Evolutionary conservation across 352 stramenopile genomes (phyloP), one percentile per base, ranked within the genome.

Genomic region (Phytophthora cryptogea): DNA sequence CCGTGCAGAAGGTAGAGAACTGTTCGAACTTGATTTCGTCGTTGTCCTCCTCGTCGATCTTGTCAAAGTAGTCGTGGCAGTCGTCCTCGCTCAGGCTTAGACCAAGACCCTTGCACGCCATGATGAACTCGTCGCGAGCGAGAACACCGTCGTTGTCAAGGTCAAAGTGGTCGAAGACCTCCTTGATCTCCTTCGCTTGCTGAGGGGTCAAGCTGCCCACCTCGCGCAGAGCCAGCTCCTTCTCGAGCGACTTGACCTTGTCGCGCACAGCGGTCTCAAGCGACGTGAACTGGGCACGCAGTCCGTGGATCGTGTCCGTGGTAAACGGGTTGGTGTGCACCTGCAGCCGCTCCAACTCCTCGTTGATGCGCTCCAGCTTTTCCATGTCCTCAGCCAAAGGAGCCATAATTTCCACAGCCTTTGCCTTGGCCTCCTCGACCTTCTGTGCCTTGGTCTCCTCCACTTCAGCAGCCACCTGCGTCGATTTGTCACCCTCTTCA

Each of bases 111-210:
- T 94, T 94, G 74, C 88, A 95, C 11, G 87, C 89, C 81, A 95
- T 95, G 68, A 93, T 95, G 40, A 97, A 95, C 63, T 97, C 89
- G 20, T 94, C 85, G 23, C 90, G 86, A 26, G 83, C 85, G 10
- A 97, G 68, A 27, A 91, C 83, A 49, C 86, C 83, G 50, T 95
- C 86, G 36, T 95, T 81, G 54, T 97, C 87, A 36, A 92, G 60
- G 50, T 97, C 89, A 48, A 97, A 97, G 68, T 95, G 83, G 49
- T 95, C 80, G 36, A 97, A 97, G 28, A 96, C 88, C 59, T 97
- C 89, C 51, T 90, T 83, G 52, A 96, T 94, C 59, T 97, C 89
- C 54, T 78, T 81, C 40, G 90, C 73, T 69, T 97, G 88, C 54
- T 93, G 64, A 4, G 86, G 57, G 30, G 83, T 92, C 23, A 97